phyloP scores from a whole-genome alignment of 1,284 basidiomycete species.

The Leccinum cinnamomeum region DNA sequence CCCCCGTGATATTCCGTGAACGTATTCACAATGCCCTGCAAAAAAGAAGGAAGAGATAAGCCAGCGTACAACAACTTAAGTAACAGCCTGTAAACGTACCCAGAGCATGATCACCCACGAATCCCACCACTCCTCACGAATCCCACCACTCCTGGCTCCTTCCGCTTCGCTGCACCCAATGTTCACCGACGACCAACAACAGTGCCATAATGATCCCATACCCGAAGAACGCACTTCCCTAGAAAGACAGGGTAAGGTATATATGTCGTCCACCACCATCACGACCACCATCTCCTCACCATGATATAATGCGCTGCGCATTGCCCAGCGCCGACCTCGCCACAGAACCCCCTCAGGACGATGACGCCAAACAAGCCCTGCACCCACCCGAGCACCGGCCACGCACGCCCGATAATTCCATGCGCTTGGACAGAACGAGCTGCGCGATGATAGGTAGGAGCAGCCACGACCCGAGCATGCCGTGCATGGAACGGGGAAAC shows the following conservation, averaged over 20 bases:
- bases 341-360: slow-evolving; percentile 68
- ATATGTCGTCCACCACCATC: neutral
- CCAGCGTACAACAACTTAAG: neutral
- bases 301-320: slow-evolving; percentile 92
- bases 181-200: slow-evolving; percentile 79
- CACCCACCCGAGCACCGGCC: slow-evolving; percentile 88
- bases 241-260: neutral
- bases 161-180: slow-evolving; percentile 73
- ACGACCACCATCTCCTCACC: slow-evolving; percentile 40
- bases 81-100: slow-evolving; percentile 48
- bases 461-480: slow-evolving; percentile 68
- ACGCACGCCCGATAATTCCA: slow-evolving; percentile 81
- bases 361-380: slow-evolving; percentile 78
- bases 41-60: slow-evolving; percentile 1
- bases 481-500: slow-evolving; percentile 62
- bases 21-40: slow-evolving; percentile 69
- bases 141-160: slow-evolving; percentile 91
- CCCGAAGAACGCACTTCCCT: slow-evolving; percentile 83
- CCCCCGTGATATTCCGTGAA: slow-evolving; percentile 89
- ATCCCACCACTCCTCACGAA: slow-evolving; percentile 45
- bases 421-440: slow-evolving; percentile 56
- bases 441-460: slow-evolving; percentile 28
- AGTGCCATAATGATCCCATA: slow-evolving; percentile 87
- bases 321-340: slow-evolving; percentile 71
- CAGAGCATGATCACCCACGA: slow-evolving; percentile 76